A percentile compares a stretch with the other conserved stretches of the same genome.
These are phyloP conservation scores for Fusarium tjaetaba DNA, from an alignment of 2,329 filamentous ascomycete species.

Conservation along the genomic window DNA sequence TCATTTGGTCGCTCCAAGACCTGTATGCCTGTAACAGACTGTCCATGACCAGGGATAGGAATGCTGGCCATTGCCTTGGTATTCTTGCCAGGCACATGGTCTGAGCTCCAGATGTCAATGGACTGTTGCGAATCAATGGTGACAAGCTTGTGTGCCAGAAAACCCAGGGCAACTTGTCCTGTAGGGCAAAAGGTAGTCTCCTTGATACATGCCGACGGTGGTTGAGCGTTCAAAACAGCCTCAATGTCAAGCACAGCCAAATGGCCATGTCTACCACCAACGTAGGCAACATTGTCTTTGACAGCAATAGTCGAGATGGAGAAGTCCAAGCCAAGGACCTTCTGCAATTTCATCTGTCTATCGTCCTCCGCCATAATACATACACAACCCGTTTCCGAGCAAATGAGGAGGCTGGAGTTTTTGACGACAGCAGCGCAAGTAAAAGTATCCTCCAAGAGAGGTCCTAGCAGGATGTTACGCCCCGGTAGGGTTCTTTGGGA, in stretches of 20 bases:
- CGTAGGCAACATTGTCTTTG: constrained; percentile 67
- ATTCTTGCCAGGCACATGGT: constrained; percentile 55
- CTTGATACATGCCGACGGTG: constrained; percentile 50
- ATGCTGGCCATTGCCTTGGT: constrained; percentile 56
- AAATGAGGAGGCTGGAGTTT: constrained; percentile 79
- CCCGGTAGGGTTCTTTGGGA: constrained; percentile 76
- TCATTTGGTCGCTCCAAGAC: constrained; percentile 68
- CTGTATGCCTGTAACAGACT: constrained; percentile 78
- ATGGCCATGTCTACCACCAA: constrained; percentile 74
- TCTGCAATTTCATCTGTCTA: constrained; percentile 75
- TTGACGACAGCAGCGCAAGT: constrained; percentile 77
- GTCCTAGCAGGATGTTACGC: constrained; percentile 86
- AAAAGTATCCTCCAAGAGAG: constrained; percentile 85
- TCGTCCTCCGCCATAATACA: constrained; percentile 84
- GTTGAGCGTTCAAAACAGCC: constrained; percentile 56
- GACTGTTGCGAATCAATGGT: constrained; percentile 80
- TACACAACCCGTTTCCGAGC: constrained; percentile 88
- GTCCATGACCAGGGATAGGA: constrained; percentile 70
- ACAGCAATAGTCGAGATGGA: constrained; percentile 73
- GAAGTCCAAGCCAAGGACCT: constrained; percentile 74
- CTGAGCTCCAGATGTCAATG: constrained; percentile 72
- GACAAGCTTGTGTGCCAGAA: constrained; percentile 72
- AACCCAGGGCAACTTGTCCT: constrained; percentile 74
- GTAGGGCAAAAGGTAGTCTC: constrained; percentile 51
- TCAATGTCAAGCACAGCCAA: constrained; percentile 64